Percentiles rank a stretch among this genome's conserved stretches.
Conservation (phyloP, 2,329 filamentous ascomycete species). For the Xenoacremonium recifei region DNA sequence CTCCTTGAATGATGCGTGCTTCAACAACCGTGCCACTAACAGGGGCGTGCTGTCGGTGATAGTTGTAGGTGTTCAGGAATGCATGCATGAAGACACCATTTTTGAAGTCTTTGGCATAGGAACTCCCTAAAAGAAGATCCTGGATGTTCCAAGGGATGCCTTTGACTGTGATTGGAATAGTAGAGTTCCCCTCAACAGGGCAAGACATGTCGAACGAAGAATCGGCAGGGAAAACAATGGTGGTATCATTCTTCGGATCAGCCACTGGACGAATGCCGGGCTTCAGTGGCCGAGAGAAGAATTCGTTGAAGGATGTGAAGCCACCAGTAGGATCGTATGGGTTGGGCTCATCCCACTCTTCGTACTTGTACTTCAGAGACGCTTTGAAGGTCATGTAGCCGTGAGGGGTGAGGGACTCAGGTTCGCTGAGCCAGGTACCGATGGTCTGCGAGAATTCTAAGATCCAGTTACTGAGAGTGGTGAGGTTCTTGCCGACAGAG, state of each 20-base stretch:
- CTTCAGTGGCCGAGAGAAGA: constrained; percentile 38
- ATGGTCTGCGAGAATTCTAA: constrained; percentile 35
- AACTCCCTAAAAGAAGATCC: constrained; percentile 32
- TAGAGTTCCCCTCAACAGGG: constrained; percentile 12
- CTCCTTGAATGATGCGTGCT: constrained; percentile 35
- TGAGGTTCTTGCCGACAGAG: constrained; percentile 26
- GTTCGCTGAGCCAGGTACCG: constrained; percentile 33
- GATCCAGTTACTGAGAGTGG: constrained; percentile 36
- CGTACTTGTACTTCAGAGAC: constrained; percentile 28
- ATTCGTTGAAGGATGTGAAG: constrained; percentile 39
- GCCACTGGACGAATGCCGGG: constrained; percentile 31
- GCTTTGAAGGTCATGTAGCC: constrained; percentile 31
- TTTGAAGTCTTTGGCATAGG: constrained; percentile 30
- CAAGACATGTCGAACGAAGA: constrained; percentile 30
- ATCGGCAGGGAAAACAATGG: constrained; percentile 36
- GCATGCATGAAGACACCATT: constrained; percentile 41
- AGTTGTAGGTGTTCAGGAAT: constrained; percentile 39
- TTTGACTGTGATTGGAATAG: constrained; percentile 33
- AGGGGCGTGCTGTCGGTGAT: constrained; percentile 41
- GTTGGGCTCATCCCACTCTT: constrained; percentile 25
- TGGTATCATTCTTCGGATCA: constrained; percentile 21
- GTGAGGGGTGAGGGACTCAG: constrained; percentile 29
- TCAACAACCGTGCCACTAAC: constrained; percentile 36
- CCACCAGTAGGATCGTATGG: constrained; percentile 24
- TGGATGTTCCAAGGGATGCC: constrained; percentile 36